These are phyloP conservation scores for Alternaria triticina DNA, from an alignment of 2,329 filamentous ascomycete species.

Conservation along the genomic window DNA sequence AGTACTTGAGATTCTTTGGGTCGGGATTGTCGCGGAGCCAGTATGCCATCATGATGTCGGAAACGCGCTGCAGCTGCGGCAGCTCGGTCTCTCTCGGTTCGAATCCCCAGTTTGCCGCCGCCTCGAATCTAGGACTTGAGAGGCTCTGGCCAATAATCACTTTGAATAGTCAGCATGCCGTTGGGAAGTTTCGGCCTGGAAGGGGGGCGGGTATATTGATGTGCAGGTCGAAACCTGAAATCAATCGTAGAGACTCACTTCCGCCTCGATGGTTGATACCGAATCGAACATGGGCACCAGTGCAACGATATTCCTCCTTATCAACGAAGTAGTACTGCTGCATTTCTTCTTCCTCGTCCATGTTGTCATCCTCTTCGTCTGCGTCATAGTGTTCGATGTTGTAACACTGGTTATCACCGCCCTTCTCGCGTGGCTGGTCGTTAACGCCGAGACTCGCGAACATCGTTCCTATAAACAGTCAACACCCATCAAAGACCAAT, in stretches of 20 bases:
- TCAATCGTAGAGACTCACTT: not conserved
- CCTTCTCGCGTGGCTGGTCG: not conserved
- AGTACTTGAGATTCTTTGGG: conserved; percentile 9
- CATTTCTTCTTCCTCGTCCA: not conserved
- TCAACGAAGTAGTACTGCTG: conserved; percentile 13
- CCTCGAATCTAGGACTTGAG: not conserved
- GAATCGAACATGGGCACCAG: conserved; percentile 5
- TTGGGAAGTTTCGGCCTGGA: too few species aligned
- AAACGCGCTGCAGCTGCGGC: not conserved
- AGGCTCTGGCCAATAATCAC: not conserved
- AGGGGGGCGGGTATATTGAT: too few species aligned
- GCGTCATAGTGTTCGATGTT: conserved; percentile 14
- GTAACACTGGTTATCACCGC: conserved; percentile 15
- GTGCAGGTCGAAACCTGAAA: not conserved
- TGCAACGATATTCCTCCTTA: conserved; percentile 7
- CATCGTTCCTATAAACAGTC: not conserved
- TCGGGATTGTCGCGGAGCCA: not conserved
- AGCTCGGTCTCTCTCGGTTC: not conserved
- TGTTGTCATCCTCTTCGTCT: not conserved
- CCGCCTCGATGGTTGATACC: conserved; percentile 8
- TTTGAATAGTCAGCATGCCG: not conserved
- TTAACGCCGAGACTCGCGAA: conserved; percentile 10
- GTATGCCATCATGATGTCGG: conserved; percentile 1
- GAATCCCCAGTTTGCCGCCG: not conserved
- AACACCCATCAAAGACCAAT: not conserved